Evolutionary conservation across 495 filamentous ascomycete genomes (phyloP), one percentile per base, ranked within the genome.

Genomic region (Usnea hakonensis): DNA sequence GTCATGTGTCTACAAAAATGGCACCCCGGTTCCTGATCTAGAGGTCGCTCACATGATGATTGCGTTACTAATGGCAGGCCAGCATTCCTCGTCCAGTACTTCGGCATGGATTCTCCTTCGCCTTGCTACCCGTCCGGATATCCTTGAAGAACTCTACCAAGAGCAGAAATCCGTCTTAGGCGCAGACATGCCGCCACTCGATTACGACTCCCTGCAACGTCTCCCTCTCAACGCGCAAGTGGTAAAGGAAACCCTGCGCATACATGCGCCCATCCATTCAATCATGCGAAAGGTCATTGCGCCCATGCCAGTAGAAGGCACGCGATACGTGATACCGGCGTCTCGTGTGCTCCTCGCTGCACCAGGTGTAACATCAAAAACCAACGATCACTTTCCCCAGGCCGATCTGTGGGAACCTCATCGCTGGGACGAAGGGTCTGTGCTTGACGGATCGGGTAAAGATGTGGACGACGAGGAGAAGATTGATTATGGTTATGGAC

Each of bases 11-110:
- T 95, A 95, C 81, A 90, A 90, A 74, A 79, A 89, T 67, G 89
- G 87, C 59, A 78, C 74, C 33, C 72, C 74, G 8, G 77, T 93
- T 9, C 86, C 90, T 14, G 90, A 95, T 71, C 81, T 86, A 64
- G 89, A 95, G 66, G 82, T 93, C 41, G 90, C 90, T 9, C 90
- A 93, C 70, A 91, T 95, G 83, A 91, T 95, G 87, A 95, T 95
- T 70, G 89, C 90, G 0, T 81, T 95, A 30, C 78, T 95, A 11
- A 92, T 95, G 90, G 90, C 88, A 36, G 90, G 90, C 61, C 90
- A 95, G 70, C 90, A 95, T 77, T 91, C 89, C 1, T 91, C 89
- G 4, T 90, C 90, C 44, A 87, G 89, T 9, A 90, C 88, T 52
- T 86, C 82, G 69, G 79, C 87, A 35, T 95, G 89, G 89, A 89